phyloP scores from a whole-genome alignment of 768 basidiomycete genomes.

The Auricularia heimuer region DNA sequence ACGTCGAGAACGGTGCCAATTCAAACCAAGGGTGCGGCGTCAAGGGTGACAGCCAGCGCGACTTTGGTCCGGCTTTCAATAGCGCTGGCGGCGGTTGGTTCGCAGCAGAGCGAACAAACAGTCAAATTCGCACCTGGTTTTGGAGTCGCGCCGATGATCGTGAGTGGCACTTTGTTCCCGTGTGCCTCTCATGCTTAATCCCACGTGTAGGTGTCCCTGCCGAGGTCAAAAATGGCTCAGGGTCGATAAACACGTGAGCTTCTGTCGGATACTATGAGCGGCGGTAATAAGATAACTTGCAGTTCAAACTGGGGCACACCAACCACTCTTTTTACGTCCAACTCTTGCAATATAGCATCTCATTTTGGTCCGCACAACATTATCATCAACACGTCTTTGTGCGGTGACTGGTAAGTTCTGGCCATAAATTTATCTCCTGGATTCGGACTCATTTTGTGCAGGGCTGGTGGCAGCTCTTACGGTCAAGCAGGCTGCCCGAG shows the following conservation, averaged over 20 bases:
- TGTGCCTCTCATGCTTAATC: too few relatives aligned
- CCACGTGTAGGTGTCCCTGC: not conserved
- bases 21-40: constrained; percentile 1
- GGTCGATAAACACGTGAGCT: constrained; percentile 31
- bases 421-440: not conserved
- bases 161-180: not conserved
- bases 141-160: constrained; percentile 37
- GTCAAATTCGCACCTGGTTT: constrained; percentile 61
- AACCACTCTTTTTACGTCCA: constrained; percentile 10
- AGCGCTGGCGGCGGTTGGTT: constrained; percentile 1
- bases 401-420: constrained; percentile 11
- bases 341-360: constrained; percentile 9
- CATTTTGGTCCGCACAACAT: constrained; percentile 13
- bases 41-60: not conserved
- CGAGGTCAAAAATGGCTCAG: constrained; percentile 20
- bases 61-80: not conserved
- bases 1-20: not conserved
- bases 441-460: not conserved
- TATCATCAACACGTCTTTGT: constrained; percentile 15
- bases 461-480: not conserved
- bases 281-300: too few relatives aligned
- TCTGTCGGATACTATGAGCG: not conserved
- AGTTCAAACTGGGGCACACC: constrained; percentile 9
- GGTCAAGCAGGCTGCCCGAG: constrained; percentile 25
- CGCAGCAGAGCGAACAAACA: constrained; percentile 36